Percentiles rank a stretch among this genome's conserved stretches.
Evolutionary conservation across 768 basidiomycete species (phyloP).

Genomic region (Roridomyces roridus): DNA sequence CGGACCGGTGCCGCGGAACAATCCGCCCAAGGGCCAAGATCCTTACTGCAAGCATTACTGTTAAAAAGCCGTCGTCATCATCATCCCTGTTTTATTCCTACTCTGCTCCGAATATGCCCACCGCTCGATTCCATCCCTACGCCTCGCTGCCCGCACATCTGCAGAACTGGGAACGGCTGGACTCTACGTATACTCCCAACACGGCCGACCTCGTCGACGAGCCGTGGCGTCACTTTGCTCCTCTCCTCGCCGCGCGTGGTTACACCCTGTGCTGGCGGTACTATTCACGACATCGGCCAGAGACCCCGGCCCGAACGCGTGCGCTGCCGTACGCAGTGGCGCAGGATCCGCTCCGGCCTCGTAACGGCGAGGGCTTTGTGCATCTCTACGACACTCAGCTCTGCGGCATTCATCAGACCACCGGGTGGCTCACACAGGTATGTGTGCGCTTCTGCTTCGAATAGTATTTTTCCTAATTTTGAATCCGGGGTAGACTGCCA

Average conservation of each 20-base stretch:
- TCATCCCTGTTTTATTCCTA: background rate
- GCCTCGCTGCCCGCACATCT: constrained; percentile 19
- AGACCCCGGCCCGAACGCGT: constrained; percentile 7
- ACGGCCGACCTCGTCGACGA: constrained; percentile 23
- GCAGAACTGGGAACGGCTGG: constrained; percentile 21
- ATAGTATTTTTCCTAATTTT: background rate
- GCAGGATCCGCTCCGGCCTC: constrained; percentile 12
- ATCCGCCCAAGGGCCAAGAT: background rate
- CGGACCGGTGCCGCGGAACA: no score
- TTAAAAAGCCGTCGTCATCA: background rate
- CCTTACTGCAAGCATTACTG: background rate
- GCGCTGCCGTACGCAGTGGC: constrained; percentile 8
- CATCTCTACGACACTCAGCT: background rate
- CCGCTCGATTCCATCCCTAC: constrained; percentile 12
- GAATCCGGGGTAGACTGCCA: constrained; percentile 4
- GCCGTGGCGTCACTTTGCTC: constrained; percentile 24
- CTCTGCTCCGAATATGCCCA: background rate
- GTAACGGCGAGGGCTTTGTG: constrained; percentile 13
- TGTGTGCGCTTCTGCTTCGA: background rate
- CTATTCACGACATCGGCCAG: constrained; percentile 17
- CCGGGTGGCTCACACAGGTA: constrained; percentile 24
- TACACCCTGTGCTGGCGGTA: constrained; percentile 25
- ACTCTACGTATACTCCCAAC: constrained; percentile 3
- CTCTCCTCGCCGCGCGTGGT: constrained; percentile 16
- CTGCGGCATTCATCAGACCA: constrained; percentile 20